Base-by-base conservation (phyloP, 2,329 filamentous ascomycete genomes). In the Aspergillus sojae region DNA sequence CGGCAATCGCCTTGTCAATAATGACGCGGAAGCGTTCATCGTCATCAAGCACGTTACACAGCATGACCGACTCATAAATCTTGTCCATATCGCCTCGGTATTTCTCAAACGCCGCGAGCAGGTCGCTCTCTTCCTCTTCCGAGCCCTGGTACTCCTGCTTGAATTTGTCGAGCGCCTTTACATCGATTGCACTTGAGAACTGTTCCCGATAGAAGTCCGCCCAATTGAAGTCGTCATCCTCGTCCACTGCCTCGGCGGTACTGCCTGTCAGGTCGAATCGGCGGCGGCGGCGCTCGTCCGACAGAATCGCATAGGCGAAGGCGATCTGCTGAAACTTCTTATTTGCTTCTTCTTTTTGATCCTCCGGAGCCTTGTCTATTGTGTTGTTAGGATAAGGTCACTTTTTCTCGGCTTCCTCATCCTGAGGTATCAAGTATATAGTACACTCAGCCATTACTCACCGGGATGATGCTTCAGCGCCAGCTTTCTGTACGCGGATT, bases 271-370 rank as follows among this genome's bases (percentile, higher is more conserved):
- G 84, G 75, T 99, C 94, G 81, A 97, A 99, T 63, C 92, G 91
- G 70, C 89, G 88, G 69, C 95, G 91, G 59, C 95, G 88, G 23
- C 85, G 84, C 26, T 90, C 84, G 70, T 97, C 92, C 36, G 92
- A 97, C 41, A 99, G 91, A 57, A 99, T 87, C 39, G 93, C 94
- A 75, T 98, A 97, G 58, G 95, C 94, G 73, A 97, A 94, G 28
- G 94, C 94, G 70, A 99, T 89, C 70, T 91, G 85, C 79, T 99
- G 95, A 77, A 99, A 99, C 60, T 86, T 90, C 65, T 85, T 83
- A 71, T 97, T 90, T 2, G 95, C 94, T 48, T 85, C 81, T 30
- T 89, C 85, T 73, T 92, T 93, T 58, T 89, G 81, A 26, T 88
- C 84, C 1, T 86, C 83, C 19, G 87, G 69, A 4, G 89, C 92